Evolutionary conservation across 257 asterid genomes (phyloP).

Genomic region (Buddleja alternifolia): DNA sequence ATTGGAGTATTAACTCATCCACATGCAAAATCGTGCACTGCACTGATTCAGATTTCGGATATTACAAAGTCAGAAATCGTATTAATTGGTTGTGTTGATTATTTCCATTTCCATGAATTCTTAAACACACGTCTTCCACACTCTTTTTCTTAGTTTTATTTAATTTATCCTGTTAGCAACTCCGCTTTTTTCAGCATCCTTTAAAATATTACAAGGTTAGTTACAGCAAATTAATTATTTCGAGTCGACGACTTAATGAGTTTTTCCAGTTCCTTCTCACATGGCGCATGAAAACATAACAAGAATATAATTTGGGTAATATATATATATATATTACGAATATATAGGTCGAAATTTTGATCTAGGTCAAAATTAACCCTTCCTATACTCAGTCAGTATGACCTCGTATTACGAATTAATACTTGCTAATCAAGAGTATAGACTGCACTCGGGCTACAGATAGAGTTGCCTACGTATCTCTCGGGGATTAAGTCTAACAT

Average conservation of each 20-base stretch:
- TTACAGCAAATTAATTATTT: slow-evolving; percentile 30
- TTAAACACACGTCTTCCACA: not conserved
- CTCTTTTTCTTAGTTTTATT: not conserved
- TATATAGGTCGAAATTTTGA: too few species aligned
- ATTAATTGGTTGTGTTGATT: not conserved
- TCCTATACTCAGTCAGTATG: too few species aligned
- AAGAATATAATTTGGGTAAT: too few species aligned
- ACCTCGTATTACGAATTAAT: too few species aligned
- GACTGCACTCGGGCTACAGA: too few species aligned
- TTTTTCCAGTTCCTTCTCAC: slow-evolving; percentile 23
- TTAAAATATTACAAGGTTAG: slow-evolving; percentile 25
- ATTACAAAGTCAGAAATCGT: slow-evolving; percentile 27
- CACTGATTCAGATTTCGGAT: slow-evolving; percentile 26
- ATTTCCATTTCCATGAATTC: not conserved
- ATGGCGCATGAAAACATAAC: not conserved
- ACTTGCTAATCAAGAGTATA: too few species aligned
- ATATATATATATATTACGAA: too few species aligned
- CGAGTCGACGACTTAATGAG: slow-evolving; percentile 27
- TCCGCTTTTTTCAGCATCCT: slow-evolving; percentile 8
- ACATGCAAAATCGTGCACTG: slow-evolving; percentile 22
- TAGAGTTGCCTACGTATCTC: too few species aligned
- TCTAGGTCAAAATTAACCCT: too few species aligned
- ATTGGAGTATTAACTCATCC: not conserved
- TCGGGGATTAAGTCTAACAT: too few species aligned
- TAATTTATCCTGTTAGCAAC: slow-evolving; percentile 18